These are phyloP conservation scores for Colletotrichum sojae DNA, from an alignment of 2,329 filamentous ascomycete species.

Conservation along the genomic window DNA sequence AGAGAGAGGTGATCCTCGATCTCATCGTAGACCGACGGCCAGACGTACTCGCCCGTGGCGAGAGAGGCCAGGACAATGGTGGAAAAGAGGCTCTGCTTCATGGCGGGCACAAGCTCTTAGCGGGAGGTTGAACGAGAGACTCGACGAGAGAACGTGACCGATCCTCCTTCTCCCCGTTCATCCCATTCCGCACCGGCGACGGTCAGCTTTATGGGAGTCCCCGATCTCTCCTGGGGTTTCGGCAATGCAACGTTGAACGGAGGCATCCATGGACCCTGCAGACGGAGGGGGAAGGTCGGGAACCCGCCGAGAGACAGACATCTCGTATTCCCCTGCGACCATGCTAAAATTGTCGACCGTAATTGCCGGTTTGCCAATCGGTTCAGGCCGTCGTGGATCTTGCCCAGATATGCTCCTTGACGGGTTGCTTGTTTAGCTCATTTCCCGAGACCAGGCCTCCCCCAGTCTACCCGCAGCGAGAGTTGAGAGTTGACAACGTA, in stretches of 20 bases:
- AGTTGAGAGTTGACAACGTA: not conserved
- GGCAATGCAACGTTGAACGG: conserved; percentile 29
- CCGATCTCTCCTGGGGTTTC: not conserved
- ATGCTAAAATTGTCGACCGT: conserved; percentile 10
- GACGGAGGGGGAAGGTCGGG: conserved; percentile 5
- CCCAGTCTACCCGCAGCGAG: conserved; percentile 13
- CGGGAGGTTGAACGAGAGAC: not conserved
- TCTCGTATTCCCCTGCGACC: conserved; percentile 27
- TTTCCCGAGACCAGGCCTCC: conserved; percentile 31
- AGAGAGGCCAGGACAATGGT: conserved; percentile 27
- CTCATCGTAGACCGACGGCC: conserved; percentile 39
- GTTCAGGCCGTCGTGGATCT: conserved; percentile 21
- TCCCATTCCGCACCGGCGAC: not conserved
- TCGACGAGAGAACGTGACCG: conserved; percentile 3
- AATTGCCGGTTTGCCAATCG: conserved; percentile 10
- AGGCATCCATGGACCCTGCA: conserved; percentile 27
- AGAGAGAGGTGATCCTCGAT: conserved; percentile 40
- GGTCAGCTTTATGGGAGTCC: conserved; percentile 7
- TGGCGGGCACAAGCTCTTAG: not conserved
- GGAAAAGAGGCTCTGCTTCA: conserved; percentile 30
- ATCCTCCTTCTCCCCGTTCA: not conserved
- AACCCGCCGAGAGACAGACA: not conserved
- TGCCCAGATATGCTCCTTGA: conserved; percentile 28
- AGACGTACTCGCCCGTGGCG: conserved; percentile 29
- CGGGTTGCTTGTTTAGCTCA: conserved; percentile 23